Percentiles rank a stretch among this genome's conserved stretches.
Evolutionary conservation across 139 green algal genomes (phyloP).

Genomic region (Tetradesmus lagerheimii): DNA sequence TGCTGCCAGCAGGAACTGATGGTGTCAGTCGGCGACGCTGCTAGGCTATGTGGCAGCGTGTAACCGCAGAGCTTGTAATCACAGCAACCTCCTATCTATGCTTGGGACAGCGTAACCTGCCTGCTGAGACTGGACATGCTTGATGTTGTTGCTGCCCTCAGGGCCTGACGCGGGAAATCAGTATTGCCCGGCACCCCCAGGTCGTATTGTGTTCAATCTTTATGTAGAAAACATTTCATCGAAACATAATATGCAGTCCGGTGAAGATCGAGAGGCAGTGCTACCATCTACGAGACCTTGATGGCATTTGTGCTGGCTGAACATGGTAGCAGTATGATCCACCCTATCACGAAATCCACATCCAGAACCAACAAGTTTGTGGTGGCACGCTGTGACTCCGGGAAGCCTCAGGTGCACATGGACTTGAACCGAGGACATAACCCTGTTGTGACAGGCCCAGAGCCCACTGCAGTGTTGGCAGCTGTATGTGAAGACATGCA

Average conservation of each 20-base stretch:
- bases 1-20: no score
- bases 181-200: neutral
- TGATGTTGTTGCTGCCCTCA: neutral
- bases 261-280: no score
- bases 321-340: no score
- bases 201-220: neutral
- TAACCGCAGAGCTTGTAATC: no score
- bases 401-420: no score
- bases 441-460: neutral
- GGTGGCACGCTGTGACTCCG: no score
- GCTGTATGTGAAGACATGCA: neutral
- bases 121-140: neutral
- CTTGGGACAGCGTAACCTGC: neutral
- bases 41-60: no score
- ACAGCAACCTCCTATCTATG: neutral
- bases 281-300: no score
- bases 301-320: no score
- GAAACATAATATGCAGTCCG: neutral
- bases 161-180: neutral
- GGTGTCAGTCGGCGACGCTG: no score
- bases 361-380: no score
- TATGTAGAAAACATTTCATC: neutral
- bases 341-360: no score
- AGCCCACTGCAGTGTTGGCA: neutral
- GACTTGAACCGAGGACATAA: neutral